Evolutionary conservation across 176 grass and related monocot species (phyloP).

Genomic region (Puya raimondii): DNA sequence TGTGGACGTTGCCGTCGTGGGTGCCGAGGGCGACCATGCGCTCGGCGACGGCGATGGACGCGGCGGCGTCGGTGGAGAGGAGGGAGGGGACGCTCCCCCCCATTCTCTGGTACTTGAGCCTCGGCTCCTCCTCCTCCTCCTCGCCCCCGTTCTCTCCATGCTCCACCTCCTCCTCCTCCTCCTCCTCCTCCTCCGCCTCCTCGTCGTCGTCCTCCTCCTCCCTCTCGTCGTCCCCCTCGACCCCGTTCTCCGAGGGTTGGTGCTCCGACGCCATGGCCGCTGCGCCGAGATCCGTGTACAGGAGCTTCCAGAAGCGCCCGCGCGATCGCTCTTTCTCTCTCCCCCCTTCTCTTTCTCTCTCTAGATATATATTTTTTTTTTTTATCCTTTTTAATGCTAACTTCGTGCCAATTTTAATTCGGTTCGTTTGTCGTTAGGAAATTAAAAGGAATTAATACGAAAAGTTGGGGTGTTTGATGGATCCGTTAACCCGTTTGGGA

Average conservation of each 20-base stretch:
- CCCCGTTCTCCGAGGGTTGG: conserved; percentile 57
- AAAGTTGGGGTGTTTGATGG: neutral
- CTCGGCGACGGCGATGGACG: conserved; percentile 76
- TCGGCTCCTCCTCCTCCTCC: conserved; percentile 70
- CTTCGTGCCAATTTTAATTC: neutral
- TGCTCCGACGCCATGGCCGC: conserved; percentile 26
- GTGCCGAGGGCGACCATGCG: conserved; percentile 93
- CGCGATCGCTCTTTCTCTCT: neutral
- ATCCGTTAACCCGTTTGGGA: neutral
- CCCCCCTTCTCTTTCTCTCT: neutral
- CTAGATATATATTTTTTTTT: neutral
- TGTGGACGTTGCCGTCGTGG: conserved; percentile 75
- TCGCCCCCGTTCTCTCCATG: conserved; percentile 12
- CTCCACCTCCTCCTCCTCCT: conserved; percentile 27
- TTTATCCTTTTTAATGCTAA: neutral
- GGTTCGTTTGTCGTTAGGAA: conserved; percentile 7
- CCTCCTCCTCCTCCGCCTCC: conserved; percentile 27
- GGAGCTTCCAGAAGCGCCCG: neutral
- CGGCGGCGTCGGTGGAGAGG: conserved; percentile 66
- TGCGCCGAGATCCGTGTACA: conserved; percentile 3
- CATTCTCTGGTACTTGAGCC: conserved; percentile 88
- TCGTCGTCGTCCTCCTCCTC: conserved; percentile 41
- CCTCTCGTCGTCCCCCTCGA: conserved; percentile 24
- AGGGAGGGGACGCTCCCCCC: conserved; percentile 75
- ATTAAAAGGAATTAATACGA: conserved; percentile 1